phyloP scores from a whole-genome alignment of 2,329 filamentous ascomycete genomes.

The Malbranchea cinnamomea region DNA sequence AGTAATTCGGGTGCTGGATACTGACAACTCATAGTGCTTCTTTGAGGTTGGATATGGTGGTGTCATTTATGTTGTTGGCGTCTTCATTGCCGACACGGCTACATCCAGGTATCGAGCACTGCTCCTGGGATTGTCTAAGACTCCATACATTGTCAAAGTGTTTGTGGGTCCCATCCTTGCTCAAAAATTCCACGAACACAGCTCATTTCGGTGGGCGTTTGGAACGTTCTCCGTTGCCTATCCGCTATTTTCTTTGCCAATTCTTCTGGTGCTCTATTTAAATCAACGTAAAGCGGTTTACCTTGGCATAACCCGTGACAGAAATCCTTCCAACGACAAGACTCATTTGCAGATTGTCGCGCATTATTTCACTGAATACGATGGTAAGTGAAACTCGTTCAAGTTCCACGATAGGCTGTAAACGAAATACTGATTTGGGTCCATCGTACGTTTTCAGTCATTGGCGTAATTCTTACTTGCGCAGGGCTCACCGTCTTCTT shows the following conservation, averaged over 20 bases:
- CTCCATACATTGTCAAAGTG: conserved; percentile 47
- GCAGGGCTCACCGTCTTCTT: conserved; percentile 16
- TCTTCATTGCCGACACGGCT: conserved; percentile 47
- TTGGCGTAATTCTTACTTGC: conserved; percentile 18
- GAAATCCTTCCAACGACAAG: conserved; percentile 5
- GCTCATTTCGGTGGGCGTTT: conserved; percentile 53
- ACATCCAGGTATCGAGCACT: conserved; percentile 44
- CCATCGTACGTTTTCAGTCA: too few species aligned
- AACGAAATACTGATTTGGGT: too few species aligned
- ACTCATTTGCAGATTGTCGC: conserved; percentile 8
- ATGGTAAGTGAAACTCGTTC: conserved; percentile 7
- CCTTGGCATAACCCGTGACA: conserved; percentile 7
- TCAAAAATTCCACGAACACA: conserved; percentile 29
- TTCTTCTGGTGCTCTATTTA: conserved; percentile 37
- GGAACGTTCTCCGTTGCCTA: conserved; percentile 47
- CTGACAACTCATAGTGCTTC: not conserved
- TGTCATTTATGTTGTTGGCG: conserved; percentile 35
- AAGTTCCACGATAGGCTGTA: not conserved
- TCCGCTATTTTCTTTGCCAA: conserved; percentile 39
- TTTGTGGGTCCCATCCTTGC: conserved; percentile 40
- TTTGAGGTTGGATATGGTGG: conserved; percentile 33
- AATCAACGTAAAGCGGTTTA: conserved; percentile 42
- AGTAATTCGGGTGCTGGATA: conserved; percentile 2
- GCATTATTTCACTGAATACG: conserved; percentile 13
- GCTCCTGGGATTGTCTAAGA: conserved; percentile 41